Base-by-base conservation (phyloP, 1,284 basidiomycete genomes). In the Ceratobasidium sp. region DNA sequence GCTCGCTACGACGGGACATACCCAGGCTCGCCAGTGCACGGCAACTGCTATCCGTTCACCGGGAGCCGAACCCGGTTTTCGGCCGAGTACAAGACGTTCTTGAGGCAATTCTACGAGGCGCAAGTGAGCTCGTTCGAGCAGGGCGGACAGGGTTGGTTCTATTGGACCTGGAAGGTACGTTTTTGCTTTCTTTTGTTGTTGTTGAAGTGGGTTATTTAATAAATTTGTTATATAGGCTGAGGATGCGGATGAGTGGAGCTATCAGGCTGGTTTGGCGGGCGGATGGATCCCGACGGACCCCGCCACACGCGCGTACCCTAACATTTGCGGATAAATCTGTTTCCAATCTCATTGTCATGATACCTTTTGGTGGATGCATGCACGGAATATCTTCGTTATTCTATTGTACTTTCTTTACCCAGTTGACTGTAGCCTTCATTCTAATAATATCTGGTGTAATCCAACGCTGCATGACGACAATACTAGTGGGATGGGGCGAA, bases 31-130 rank as follows among this genome's bases (percentile, higher is more conserved):
- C 82, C 86, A 0, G 81, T 81, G 48, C 86, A 93, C 60, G 95
- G 94, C 59, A 91, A 87, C 79, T 98, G 96, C 84, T 80, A 78
- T 0, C 90, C 88, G 45, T 82, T 90, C 79, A 92, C 93, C 0
- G 96, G 96, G 31, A 86, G 85, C 50, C 91, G 88, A 2, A 87
- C 88, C 4, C 84, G 86, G 19, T 98, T 97, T 83, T 93, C 90
- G 79, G 82, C 87, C 27, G 86, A 85, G 75, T 98, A 95, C 87
- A 97, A 96, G 88, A 88, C 86, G 0, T 94, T 93, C 86, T 84
- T 98, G 73, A 85, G 93, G 63, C 86, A 92, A 81, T 91, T 88
- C 82, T 98, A 91, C 89, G 95, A 97, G 81, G 93, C 93, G 0
- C 96, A 98, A 82, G 86, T 63, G 5, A 57, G 22, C 14, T 71